Base-by-base conservation (phyloP, 2,329 filamentous ascomycete species). In the Hypoxylon sp. region DNA sequence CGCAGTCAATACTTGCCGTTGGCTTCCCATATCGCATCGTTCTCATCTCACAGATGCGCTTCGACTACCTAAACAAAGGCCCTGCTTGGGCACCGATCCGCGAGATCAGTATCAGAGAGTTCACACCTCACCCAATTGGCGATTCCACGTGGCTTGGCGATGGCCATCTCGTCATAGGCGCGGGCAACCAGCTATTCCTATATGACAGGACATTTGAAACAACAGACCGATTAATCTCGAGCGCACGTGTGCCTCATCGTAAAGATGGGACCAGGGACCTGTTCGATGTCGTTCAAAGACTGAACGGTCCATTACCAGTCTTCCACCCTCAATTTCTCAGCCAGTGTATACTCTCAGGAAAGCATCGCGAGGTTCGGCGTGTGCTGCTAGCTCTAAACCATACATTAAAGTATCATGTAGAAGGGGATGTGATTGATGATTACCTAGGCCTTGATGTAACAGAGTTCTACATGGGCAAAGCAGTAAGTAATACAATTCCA, bases 281-380 rank as follows among this genome's bases (percentile, higher is more conserved):
- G 3, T 97, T 97, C 72, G 89, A 94, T 41, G 87, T 94, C 7
- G 92, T 97, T 10, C 91, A 92, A 72, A 86, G 92, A 67, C 84
- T 98, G 52, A 98, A 98, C 75, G 93, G 93, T 0, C 92, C 94
- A 2, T 82, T 98, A 5, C 93, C 96, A 0, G 86, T 97, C 1
- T 99, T 97, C 74, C 95, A 99, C 74, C 96, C 96, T 0, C 93
- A 97, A 75, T 93, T 97, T 64, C 81, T 98, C 25, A 91, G 92
- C 57, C 93, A 98, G 78, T 95, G 92, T 73, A 93, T 97, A 38
- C 83, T 97, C 25, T 87, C 90, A 19, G 95, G 94, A 0, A 97
- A 97, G 76, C 86, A 86, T 34, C 77, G 80, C 2, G 79, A 93
- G 5, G 93, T 96, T 1, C 90, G 93, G 71, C 85, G 84, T 9